A percentile compares a stretch with the other conserved stretches of the same genome.
Evolutionary conservation across 306 rosid species (phyloP).

Genomic region (Abrus precatorius): DNA sequence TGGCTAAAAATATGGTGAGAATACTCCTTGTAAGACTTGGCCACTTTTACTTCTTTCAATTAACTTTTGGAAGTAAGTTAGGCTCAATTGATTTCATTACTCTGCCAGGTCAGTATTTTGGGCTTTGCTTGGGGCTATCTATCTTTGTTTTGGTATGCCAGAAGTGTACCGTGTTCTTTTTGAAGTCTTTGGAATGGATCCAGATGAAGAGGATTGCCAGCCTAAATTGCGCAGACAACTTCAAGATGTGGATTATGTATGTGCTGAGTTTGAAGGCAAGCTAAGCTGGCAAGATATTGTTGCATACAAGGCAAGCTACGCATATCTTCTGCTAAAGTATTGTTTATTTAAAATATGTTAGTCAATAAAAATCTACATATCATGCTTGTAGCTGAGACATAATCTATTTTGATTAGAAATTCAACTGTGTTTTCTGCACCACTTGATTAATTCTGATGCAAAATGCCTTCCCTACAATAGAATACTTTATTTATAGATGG

Average conservation of each 20-base stretch:
- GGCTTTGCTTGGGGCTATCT: conserved; percentile 98
- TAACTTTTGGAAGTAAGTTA: no score
- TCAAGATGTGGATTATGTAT: conserved; percentile 94
- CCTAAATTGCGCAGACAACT: conserved; percentile 90
- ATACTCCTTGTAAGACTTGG: no score
- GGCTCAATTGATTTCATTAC: no score
- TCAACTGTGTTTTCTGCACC: conserved; percentile 19
- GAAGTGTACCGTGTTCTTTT: conserved; percentile 98
- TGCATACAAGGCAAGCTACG: conserved; percentile 75
- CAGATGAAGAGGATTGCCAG: conserved; percentile 85
- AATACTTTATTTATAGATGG: conserved; percentile 35
- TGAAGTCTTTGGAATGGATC: conserved; percentile 98
- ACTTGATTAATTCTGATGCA: conserved; percentile 9
- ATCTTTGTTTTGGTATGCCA: conserved; percentile 93
- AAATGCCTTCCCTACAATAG: conserved; percentile 19
- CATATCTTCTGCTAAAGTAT: conserved; percentile 36
- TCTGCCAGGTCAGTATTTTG: conserved; percentile 85
- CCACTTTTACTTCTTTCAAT: no score
- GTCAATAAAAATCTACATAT: conserved; percentile 2
- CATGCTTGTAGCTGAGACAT: conserved; percentile 24
- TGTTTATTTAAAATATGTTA: conserved; percentile 24
- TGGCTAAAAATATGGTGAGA: no score
- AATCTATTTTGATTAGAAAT: neutral
- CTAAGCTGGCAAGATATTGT: conserved; percentile 95
- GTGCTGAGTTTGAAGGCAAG: conserved; percentile 85